Percentiles rank a stretch among this genome's conserved stretches.
These are phyloP conservation scores for Aspergillus sp. DNA, from an alignment of 2,329 filamentous ascomycete species.

Conservation along the genomic window DNA sequence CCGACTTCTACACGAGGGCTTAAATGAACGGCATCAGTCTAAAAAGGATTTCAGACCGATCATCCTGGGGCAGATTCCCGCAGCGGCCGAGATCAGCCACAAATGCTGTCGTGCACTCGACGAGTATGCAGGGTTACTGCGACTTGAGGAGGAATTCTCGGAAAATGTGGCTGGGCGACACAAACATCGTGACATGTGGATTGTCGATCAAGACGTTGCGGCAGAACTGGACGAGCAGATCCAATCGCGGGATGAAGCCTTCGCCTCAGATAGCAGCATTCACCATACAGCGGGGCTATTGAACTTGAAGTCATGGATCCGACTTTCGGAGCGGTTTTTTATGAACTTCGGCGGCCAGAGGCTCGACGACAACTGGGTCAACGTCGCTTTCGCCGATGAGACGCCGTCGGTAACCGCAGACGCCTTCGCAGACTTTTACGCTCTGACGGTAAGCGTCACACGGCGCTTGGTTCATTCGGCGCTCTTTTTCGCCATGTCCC, in stretches of 20 bases:
- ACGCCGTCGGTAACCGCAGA: constrained; percentile 72
- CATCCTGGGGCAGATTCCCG: constrained; percentile 60
- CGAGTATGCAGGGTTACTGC: constrained; percentile 64
- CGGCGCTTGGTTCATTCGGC: constrained; percentile 68
- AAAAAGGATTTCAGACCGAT: constrained; percentile 38
- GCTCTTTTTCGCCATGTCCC: constrained; percentile 68
- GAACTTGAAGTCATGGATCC: constrained; percentile 59
- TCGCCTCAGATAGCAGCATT: constrained; percentile 20
- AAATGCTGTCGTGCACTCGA: constrained; percentile 68
- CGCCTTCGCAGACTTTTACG: constrained; percentile 73
- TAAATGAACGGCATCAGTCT: constrained; percentile 42
- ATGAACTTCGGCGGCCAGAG: constrained; percentile 66
- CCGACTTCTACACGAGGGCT: constrained; percentile 56
- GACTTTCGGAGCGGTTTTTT: constrained; percentile 65
- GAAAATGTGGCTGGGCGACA: constrained; percentile 61
- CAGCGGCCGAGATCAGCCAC: constrained; percentile 69
- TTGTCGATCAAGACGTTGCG: constrained; percentile 52
- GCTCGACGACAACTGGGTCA: constrained; percentile 66
- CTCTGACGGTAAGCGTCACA: constrained; percentile 66
- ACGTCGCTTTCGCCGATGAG: constrained; percentile 52
- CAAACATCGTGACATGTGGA: constrained; percentile 65
- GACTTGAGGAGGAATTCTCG: constrained; percentile 61
- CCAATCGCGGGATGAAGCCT: constrained; percentile 28
- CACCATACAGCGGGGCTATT: constrained; percentile 59
- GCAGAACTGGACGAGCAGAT: constrained; percentile 29